Percentiles rank a stretch among this genome's conserved stretches.
These are phyloP conservation scores for Daldinia decipiens DNA, from an alignment of 495 filamentous ascomycete species.

Conservation along the genomic window DNA sequence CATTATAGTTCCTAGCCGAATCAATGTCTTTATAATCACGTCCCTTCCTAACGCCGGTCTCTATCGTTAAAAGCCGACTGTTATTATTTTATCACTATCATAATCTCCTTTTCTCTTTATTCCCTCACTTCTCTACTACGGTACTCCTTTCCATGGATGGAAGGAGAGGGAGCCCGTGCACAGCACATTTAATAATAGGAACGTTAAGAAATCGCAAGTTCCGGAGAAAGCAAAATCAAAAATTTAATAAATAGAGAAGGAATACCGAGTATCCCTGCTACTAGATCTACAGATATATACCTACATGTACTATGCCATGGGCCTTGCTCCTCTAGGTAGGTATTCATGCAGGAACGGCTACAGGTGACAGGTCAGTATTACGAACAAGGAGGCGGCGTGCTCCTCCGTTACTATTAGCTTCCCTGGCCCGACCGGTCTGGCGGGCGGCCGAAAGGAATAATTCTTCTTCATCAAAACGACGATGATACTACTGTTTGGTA, in stretches of 20 bases:
- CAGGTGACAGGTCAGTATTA: constrained; percentile 34
- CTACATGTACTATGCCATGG: constrained; percentile 7
- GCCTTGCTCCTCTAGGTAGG: constrained; percentile 1
- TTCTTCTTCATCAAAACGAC: not conserved
- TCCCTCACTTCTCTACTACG: not conserved
- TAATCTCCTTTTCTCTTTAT: not conserved
- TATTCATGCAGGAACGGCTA: constrained; percentile 39
- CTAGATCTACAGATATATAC: constrained; percentile 2
- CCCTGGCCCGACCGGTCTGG: constrained; percentile 14
- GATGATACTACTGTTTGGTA: not conserved
- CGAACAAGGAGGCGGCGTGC: constrained; percentile 15
- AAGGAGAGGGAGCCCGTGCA: not conserved
- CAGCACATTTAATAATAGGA: not conserved
- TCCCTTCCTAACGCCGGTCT: not conserved
- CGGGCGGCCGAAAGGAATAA: not conserved
- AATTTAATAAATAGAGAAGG: not conserved
- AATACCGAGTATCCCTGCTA: not conserved
- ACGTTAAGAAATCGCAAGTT: not conserved
- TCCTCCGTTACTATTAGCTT: constrained; percentile 1
- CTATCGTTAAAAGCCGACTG: not conserved
- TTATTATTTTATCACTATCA: not conserved
- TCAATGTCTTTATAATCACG: not conserved
- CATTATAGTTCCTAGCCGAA: not conserved
- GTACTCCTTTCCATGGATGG: not conserved
- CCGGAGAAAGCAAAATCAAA: constrained; percentile 6